Percentiles rank a stretch among this genome's conserved stretches.
Conservation (phyloP, 164 flowering plant species). For the Macadamia integrifolia region DNA sequence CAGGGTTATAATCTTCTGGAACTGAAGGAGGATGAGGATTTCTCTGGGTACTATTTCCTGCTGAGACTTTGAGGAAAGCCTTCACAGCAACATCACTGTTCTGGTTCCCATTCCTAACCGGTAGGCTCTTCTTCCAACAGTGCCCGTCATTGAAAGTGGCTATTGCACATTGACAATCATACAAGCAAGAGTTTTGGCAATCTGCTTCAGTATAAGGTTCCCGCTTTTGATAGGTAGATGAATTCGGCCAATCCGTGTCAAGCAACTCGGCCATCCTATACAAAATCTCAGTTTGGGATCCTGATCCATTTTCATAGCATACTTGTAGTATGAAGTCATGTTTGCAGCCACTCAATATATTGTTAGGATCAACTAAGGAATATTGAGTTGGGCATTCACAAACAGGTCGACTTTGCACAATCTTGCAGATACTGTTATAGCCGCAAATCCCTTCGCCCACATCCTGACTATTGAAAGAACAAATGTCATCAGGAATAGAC, state of each 20-base stretch:
- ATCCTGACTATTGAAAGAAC: neutral
- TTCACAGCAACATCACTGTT: neutral
- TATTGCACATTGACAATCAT: conserved; percentile 11
- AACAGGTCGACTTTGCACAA: conserved; percentile 11
- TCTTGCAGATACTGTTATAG: conserved; percentile 39
- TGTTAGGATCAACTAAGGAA: no score
- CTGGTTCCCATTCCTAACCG: conserved; percentile 10
- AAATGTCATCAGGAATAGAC: conserved; percentile 26
- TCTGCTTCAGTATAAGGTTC: neutral
- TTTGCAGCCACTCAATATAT: no score
- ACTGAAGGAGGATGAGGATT: no score
- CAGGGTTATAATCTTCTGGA: conserved; percentile 8
- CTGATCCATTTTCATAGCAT: no score
- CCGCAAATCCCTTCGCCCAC: conserved; percentile 47
- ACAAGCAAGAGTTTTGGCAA: conserved; percentile 1
- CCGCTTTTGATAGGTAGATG: neutral
- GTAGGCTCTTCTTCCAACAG: conserved; percentile 17
- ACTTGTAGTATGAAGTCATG: no score
- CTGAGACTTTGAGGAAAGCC: conserved; percentile 9
- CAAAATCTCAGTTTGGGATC: neutral
- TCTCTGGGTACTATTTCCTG: no score
- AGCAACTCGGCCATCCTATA: conserved; percentile 6
- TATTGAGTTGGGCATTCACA: conserved; percentile 11
- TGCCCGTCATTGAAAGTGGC: neutral
- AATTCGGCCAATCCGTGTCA: conserved; percentile 6